Percentiles rank a stretch among this genome's conserved stretches.
phyloP scores from a whole-genome alignment of 495 filamentous ascomycete genomes.

The Penicillium cinerascens region DNA sequence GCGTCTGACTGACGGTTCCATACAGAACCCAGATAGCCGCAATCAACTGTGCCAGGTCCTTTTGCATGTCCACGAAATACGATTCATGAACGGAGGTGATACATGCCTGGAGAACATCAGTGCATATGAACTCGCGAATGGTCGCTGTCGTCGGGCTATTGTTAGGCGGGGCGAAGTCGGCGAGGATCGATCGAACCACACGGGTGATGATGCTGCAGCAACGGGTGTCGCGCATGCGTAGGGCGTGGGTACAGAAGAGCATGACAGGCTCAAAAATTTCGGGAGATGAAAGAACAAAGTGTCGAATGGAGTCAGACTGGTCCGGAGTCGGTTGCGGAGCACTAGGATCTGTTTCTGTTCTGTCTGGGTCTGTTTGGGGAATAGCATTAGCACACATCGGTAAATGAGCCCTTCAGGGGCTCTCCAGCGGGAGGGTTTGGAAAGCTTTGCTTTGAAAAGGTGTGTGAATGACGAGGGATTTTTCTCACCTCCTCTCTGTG shows the following conservation, averaged over 20 bases:
- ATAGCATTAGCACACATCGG: not conserved
- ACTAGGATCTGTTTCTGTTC: constrained; percentile 40
- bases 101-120: constrained; percentile 75
- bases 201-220: constrained; percentile 82
- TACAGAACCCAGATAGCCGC: constrained; percentile 79
- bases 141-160: constrained; percentile 55
- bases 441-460: not conserved
- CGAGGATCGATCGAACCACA: constrained; percentile 77
- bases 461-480: not conserved
- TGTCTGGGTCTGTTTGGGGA: constrained; percentile 35
- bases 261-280: constrained; percentile 82
- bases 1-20: constrained; percentile 53
- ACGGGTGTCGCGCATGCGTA: constrained; percentile 86
- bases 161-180: constrained; percentile 62
- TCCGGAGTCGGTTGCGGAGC: constrained; percentile 33
- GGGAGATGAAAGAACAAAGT: constrained; percentile 77
- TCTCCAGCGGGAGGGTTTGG: not conserved
- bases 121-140: constrained; percentile 88
- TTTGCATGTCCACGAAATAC: constrained; percentile 95
- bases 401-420: not conserved
- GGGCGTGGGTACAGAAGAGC: constrained; percentile 83
- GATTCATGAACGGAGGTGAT: constrained; percentile 88
- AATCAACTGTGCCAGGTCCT: constrained; percentile 85
- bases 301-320: constrained; percentile 54
- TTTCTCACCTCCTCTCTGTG: constrained; percentile 51